Base-by-base conservation (phyloP, 805 yeast genomes). In the Hemisphaericaspora nanyangensis region DNA sequence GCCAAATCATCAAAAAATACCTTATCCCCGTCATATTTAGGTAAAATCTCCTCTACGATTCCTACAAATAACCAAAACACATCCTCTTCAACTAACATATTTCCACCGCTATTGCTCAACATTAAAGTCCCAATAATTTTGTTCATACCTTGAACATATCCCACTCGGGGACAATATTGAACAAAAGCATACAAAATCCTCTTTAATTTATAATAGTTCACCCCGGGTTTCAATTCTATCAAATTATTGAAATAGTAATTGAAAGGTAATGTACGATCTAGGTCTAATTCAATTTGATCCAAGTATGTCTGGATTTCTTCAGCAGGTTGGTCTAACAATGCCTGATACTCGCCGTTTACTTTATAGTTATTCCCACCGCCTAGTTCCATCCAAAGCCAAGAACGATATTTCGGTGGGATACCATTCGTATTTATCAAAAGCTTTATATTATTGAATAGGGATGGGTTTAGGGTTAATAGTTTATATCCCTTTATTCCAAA, bases 81-180 rank as follows among this genome's bases (percentile, higher is more conserved):
- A 38, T 75, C 80, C 40, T 73, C 80, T 25, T 48, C 66, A 3
- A 46, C 45, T 20, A 32, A 18, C 16, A 52, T 38, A n/a, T n/a
- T n/a, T n/a, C n/a, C n/a, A n/a, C n/a, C n/a, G n/a, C n/a, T n/a
- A 6, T 10, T 10, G 6, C 70, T 68, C 17, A 77, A 49, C 10
- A 77, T 50, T 7, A 77, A 44, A 33, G 71, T 73, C 0, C 79
- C 83, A 8, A 70, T 73, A n/a, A 77, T 71, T 47, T 76, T 69
- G 50, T 77, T 77, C 83, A 77, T 70, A 1, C 83, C 83, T 47
- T 77, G 83, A 37, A 77, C 72, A 50, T 77, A 77, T 0, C 83
- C 82, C 31, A 76, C 60, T 0, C 60, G 60, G 0, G 76, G 72
- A 42, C 68, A 66, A 43, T 74, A 65, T 6, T 68, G 60, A 15